phyloP scores from a whole-genome alignment of 2,329 filamentous ascomycete genomes.

The Talaromyces sp. region DNA sequence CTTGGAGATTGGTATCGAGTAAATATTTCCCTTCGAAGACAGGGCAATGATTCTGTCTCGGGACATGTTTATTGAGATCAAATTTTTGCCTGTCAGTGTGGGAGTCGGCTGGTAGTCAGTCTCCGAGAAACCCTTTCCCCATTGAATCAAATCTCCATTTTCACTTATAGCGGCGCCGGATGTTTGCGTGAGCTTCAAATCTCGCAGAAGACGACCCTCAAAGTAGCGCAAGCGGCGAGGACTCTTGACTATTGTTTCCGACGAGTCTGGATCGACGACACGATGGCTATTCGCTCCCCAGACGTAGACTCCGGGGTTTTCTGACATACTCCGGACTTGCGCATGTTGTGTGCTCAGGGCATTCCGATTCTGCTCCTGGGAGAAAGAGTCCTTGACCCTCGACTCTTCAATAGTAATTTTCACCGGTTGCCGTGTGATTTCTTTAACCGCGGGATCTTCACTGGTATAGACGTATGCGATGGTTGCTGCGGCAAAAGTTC shows the following conservation, averaged over 20 bases:
- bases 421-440: constrained; percentile 14
- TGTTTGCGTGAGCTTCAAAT: constrained; percentile 75
- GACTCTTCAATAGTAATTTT: constrained; percentile 59
- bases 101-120: constrained; percentile 58
- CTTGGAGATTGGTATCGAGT: constrained; percentile 74
- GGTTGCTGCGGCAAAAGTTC: constrained; percentile 25
- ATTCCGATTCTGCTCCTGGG: constrained; percentile 68
- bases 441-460: constrained; percentile 15
- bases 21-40: constrained; percentile 68
- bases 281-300: constrained; percentile 86
- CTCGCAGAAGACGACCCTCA: constrained; percentile 74
- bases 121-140: constrained; percentile 73
- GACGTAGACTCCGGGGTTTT: constrained; percentile 81
- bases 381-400: constrained; percentile 47
- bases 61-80: constrained; percentile 71
- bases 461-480: constrained; percentile 24
- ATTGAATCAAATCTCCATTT: constrained; percentile 83
- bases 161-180: constrained; percentile 86
- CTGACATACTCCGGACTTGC: constrained; percentile 77
- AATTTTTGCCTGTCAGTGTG: constrained; percentile 76
- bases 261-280: constrained; percentile 79
- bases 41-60: constrained; percentile 78
- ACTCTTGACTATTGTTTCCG: constrained; percentile 71
- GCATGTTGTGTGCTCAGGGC: constrained; percentile 78
- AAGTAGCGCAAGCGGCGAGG: constrained; percentile 77